Conservation (phyloP, 2,329 filamentous ascomycete genomes). For the Colletotrichum shisoi region DNA sequence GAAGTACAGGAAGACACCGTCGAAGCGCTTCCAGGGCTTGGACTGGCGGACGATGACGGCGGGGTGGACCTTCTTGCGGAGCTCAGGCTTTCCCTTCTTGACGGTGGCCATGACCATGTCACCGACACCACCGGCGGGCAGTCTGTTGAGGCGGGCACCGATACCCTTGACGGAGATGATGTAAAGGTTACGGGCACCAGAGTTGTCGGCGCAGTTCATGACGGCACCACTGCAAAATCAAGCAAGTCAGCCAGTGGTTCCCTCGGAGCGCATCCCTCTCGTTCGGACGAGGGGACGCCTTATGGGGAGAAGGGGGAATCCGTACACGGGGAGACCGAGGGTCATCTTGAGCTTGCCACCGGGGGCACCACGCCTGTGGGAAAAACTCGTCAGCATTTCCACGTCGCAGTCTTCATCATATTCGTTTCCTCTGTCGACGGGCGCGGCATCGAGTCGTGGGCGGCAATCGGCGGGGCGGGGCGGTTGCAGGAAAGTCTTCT, state of each 20-base stretch:
- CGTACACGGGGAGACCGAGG: slow-evolving; percentile 99
- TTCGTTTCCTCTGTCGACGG: slow-evolving; percentile 12
- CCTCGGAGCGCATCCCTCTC: slow-evolving; percentile 13
- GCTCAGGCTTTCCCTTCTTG: slow-evolving; percentile 99
- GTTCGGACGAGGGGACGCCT: slow-evolving; percentile 8
- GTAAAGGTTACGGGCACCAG: slow-evolving; percentile 97
- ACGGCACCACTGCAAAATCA: slow-evolving; percentile 80
- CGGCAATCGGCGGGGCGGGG: slow-evolving; percentile 14
- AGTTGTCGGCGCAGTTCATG: slow-evolving; percentile 99
- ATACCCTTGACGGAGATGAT: slow-evolving; percentile 99
- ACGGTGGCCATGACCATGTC: slow-evolving; percentile 99
- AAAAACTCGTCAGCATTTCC: slow-evolving; percentile 46
- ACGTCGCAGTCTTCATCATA: slow-evolving; percentile 38
- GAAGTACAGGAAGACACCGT: slow-evolving; percentile 99
- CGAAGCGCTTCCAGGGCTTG: slow-evolving; percentile 99
- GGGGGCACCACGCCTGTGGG: slow-evolving; percentile 79
- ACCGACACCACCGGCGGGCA: slow-evolving; percentile 96
- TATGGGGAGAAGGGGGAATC: slow-evolving; percentile 45
- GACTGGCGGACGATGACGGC: slow-evolving; percentile 98
- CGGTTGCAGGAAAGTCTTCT: slow-evolving; percentile 12
- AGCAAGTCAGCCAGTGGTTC: slow-evolving; percentile 23
- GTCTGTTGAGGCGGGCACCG: slow-evolving; percentile 95
- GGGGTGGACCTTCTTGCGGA: slow-evolving; percentile 99
- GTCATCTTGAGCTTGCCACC: slow-evolving; percentile 99
- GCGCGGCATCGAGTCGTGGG: slow-evolving; percentile 21